Percentiles rank a stretch among this genome's conserved stretches.
These are phyloP conservation scores for Agapanthus africanus DNA, from an alignment of 106 monocot species.

Conservation along the genomic window DNA sequence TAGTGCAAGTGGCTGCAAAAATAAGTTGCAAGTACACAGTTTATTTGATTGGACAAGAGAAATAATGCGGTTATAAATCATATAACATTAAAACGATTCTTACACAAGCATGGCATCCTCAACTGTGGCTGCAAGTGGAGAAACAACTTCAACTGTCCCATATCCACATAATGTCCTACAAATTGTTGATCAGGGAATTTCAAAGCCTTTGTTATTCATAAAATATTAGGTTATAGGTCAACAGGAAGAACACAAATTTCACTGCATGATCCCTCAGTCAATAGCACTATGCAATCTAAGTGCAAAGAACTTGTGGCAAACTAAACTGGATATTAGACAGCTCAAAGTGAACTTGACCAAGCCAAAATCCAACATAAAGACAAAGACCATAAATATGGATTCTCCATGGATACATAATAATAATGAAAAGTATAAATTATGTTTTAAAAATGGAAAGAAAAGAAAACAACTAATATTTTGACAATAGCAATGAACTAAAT, in stretches of 20 bases:
- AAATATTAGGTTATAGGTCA: no score
- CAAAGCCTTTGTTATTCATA: neutral
- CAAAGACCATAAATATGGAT: no score
- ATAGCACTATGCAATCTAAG: neutral
- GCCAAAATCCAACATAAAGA: neutral
- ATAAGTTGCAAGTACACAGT: neutral
- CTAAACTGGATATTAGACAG: neutral
- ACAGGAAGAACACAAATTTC: neutral
- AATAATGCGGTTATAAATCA: conserved; percentile 11
- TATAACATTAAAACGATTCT: conserved; percentile 15
- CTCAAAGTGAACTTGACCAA: neutral
- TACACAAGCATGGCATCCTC: conserved; percentile 96
- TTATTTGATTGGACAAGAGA: neutral
- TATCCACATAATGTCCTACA: conserved; percentile 62
- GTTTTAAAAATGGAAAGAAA: no score
- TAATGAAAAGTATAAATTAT: no score
- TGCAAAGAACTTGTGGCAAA: neutral
- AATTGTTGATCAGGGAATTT: neutral
- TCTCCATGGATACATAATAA: no score
- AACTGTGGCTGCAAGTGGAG: conserved; percentile 89
- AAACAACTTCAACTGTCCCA: conserved; percentile 91
- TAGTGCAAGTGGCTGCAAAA: neutral
- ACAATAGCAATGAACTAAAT: no score
- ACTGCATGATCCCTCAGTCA: neutral
- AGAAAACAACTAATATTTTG: no score